phyloP scores from a whole-genome alignment of 2,329 filamentous ascomycete genomes.

The Aspergillus sp. region DNA sequence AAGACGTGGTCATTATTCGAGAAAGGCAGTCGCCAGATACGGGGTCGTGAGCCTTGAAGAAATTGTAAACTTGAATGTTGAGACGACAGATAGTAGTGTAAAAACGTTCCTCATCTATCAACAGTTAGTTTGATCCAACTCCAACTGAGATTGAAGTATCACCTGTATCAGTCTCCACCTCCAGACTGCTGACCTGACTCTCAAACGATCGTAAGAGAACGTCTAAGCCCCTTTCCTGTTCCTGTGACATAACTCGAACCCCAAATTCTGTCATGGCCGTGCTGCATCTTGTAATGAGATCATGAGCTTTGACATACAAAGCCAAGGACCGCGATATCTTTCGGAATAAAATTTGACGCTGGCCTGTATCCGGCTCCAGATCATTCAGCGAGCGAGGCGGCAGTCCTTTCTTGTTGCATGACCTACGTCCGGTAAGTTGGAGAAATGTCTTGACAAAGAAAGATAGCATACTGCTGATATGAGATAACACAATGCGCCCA shows the following conservation, averaged over 20 bases:
- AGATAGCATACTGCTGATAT: conserved; percentile 37
- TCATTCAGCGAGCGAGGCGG: conserved; percentile 33
- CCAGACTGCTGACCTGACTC: conserved; percentile 36
- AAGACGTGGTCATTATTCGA: conserved; percentile 29
- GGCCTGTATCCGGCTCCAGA: conserved; percentile 36
- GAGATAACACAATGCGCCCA: conserved; percentile 43
- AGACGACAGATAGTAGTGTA: conserved; percentile 31
- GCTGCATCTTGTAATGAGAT: conserved; percentile 37
- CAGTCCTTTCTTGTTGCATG: conserved; percentile 40
- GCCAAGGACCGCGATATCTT: conserved; percentile 34
- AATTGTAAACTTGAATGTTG: conserved; percentile 36
- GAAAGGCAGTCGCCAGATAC: conserved; percentile 26
- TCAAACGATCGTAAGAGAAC: conserved; percentile 39
- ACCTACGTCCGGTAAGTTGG: conserved; percentile 21
- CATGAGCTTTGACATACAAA: conserved; percentile 40
- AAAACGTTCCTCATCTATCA: conserved; percentile 32
- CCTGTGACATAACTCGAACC: conserved; percentile 35
- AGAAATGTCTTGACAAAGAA: not conserved
- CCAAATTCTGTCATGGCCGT: conserved; percentile 39
- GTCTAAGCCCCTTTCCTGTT: conserved; percentile 41
- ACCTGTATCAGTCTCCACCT: conserved; percentile 34
- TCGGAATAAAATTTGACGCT: conserved; percentile 34
- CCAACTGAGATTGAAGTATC: not conserved
- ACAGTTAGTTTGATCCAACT: not conserved
- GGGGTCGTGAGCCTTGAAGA: conserved; percentile 33